phyloP scores from a whole-genome alignment of 805 yeast genomes.

The Candida manassasensis region DNA sequence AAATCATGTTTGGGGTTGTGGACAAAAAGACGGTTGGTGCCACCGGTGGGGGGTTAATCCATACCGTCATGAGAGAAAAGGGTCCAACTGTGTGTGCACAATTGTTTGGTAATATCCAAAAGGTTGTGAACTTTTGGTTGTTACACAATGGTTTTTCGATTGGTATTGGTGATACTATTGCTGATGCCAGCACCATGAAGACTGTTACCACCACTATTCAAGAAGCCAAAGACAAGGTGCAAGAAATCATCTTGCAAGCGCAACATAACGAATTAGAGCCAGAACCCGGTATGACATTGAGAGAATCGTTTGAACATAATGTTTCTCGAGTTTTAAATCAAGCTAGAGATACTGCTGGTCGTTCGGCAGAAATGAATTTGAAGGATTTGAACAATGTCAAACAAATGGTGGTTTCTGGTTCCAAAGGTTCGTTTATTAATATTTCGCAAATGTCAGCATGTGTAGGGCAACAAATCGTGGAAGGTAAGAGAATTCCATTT shows the following conservation, averaged over 20 bases:
- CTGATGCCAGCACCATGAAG: constrained; percentile 94
- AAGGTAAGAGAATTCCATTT: constrained; percentile 98
- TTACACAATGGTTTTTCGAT: constrained; percentile 96
- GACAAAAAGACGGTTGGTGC: constrained; percentile 98
- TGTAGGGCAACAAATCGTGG: constrained; percentile 99
- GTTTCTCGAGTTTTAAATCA: constrained; percentile 93
- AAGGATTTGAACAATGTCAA: constrained; percentile 93
- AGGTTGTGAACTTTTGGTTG: constrained; percentile 94
- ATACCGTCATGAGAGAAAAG: constrained; percentile 95
- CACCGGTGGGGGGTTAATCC: constrained; percentile 96
- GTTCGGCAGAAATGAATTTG: constrained; percentile 94
- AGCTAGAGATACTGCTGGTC: constrained; percentile 99
- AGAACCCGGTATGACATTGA: constrained; percentile 98
- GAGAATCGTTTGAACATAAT: constrained; percentile 97
- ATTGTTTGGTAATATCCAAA: constrained; percentile 87
- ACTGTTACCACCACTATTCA: constrained; percentile 89
- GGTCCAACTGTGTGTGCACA: constrained; percentile 89
- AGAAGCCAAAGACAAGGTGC: constrained; percentile 90
- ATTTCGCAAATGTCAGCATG: constrained; percentile 99
- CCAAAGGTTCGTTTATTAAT: constrained; percentile 97
- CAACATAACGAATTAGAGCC: constrained; percentile 85
- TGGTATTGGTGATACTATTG: constrained; percentile 99
- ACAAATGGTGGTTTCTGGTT: constrained; percentile 99
- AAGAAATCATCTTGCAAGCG: constrained; percentile 87
- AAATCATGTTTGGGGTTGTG: constrained; percentile 95